Evolutionary conservation across 2,329 filamentous ascomycete species (phyloP), one percentile per base, ranked within the genome.

Genomic region (Apiospora rasikravindrae): DNA sequence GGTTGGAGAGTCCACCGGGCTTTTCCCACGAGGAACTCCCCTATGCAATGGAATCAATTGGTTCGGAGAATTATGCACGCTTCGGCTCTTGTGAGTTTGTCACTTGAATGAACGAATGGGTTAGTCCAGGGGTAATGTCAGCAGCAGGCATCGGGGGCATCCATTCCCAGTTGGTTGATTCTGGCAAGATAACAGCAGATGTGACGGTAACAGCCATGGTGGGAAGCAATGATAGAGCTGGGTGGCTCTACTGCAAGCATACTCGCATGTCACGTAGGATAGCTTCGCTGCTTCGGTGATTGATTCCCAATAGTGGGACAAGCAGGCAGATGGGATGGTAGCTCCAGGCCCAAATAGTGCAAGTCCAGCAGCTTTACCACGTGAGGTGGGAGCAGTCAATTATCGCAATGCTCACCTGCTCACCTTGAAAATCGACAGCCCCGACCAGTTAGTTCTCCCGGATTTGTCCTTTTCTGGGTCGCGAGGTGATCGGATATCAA

Each of bases 121-220:
- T 16, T 10, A 37, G 29, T 29, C n/a, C 29, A 61, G 53, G 53
- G 53, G 29, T 4, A 61, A 37, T 33, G 53, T 22, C 14, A 37
- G 53, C 29, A 16, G 11, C 53, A 29, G 16, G 11, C 53, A 29
- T 7, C 29, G 53, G 53, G 37, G 53, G 16, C 53, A 11, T 61
- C 53, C 53, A n/a, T 37, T 61, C 22, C 26, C 16, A 37, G 53
- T 22, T 61, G 29, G 16, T 33, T 37, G 16, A 22, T 61, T 37
- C 53, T n/a, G 7, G 26, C 10, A 19, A 37, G 7, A 26, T 22
- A 37, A 22, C 53, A 61, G 29, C 29, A 61, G 4, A 61, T 61
- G 53, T 61, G 53, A 61, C 53, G 53, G 53, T 61, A 22, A 61
- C 53, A 61, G 53, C 22, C 10, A 22, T 16, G 53, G 53, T 61